A percentile compares a stretch with the other conserved stretches of the same genome.
These are phyloP conservation scores for Fusarium armeniacum DNA, from an alignment of 2,329 filamentous ascomycete genomes.

Conservation along the genomic window DNA sequence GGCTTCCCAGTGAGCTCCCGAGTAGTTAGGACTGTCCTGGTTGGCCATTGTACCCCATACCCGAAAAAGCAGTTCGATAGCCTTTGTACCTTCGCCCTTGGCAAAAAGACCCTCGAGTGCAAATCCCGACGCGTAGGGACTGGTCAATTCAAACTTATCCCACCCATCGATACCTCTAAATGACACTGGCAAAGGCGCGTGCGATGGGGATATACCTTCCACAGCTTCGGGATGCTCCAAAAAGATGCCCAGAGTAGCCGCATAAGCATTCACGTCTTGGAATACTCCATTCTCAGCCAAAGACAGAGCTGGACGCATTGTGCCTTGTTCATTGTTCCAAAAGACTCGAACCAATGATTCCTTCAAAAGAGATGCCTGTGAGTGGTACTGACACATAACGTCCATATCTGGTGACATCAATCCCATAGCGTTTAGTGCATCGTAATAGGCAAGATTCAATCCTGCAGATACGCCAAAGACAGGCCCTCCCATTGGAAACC, in stretches of 20 bases:
- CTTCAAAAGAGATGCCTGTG: background rate
- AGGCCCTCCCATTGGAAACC: slow-evolving; percentile 14
- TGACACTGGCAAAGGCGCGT: accelerated
- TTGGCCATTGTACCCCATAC: slow-evolving; percentile 10
- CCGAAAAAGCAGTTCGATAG: background rate
- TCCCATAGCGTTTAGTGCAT: slow-evolving; percentile 9
- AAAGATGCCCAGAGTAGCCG: background rate
- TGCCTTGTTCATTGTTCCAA: background rate
- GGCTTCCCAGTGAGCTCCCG: slow-evolving; percentile 11
- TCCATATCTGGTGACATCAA: background rate
- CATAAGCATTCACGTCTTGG: slow-evolving; percentile 16
- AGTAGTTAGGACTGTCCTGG: background rate
- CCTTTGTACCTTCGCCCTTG: background rate
- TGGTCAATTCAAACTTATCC: background rate
- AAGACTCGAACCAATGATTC: accelerated
- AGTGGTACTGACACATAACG: background rate
- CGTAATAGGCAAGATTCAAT: slow-evolving; percentile 4
- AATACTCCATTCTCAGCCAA: background rate
- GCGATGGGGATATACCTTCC: background rate
- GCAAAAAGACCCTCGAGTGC: background rate
- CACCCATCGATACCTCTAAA: background rate
- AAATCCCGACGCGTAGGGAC: slow-evolving; percentile 14
- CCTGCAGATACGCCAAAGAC: slow-evolving; percentile 3
- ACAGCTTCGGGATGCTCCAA: background rate
- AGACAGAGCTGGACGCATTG: slow-evolving; percentile 1